Evolutionary conservation across 177 flowering plant genomes (phyloP), one percentile per base, ranked within the genome.

Genomic region (Vitis hybrid): DNA sequence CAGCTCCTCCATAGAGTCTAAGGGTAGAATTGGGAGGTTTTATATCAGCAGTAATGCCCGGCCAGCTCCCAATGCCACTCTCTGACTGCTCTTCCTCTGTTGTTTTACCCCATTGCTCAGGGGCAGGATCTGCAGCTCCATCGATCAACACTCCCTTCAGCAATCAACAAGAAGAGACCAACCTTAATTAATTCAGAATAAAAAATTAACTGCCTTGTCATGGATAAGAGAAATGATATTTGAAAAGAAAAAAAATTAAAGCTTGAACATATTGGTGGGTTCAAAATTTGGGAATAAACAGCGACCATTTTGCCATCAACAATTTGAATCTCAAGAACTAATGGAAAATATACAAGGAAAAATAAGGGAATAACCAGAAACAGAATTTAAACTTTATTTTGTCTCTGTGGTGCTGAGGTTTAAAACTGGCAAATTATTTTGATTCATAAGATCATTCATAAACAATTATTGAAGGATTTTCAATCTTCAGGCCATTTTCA

Each of bases 1-100:
- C 98, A 71, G 99, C 99, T 63, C 99, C 98, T 33, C 99, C 99
- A 80, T 91, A 94, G n/a, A 96, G 95, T 71, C 90, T 86, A 76
- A 96, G 95, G 67, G 88, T 84, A 11, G 93, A 83, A 81, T 96
- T 96, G 2, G 99, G 91, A 67, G 98, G 99, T 70, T 81, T 96
- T 78, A 90, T 71, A 72, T 77, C 87, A 19, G 82, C 70, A 64
- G 71, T 83, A 47, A 96, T 89, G 75, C 97, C 95, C 17, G 98
- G 99, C 99, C 99, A 96, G 76, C 87, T 79, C 56, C 93, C 97
- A 77, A 90, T 74, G 55, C 96, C 91, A 84, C 98, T 91, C 76
- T 88, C 91, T 31, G 78, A 78, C 64, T 82, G 85, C 80, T 96
- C 98, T 70, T 96, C 92, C 55, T 69, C 78, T 3, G 98, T 91